phyloP scores from a whole-genome alignment of 2,329 filamentous ascomycete species.

The Penicillium hordei region DNA sequence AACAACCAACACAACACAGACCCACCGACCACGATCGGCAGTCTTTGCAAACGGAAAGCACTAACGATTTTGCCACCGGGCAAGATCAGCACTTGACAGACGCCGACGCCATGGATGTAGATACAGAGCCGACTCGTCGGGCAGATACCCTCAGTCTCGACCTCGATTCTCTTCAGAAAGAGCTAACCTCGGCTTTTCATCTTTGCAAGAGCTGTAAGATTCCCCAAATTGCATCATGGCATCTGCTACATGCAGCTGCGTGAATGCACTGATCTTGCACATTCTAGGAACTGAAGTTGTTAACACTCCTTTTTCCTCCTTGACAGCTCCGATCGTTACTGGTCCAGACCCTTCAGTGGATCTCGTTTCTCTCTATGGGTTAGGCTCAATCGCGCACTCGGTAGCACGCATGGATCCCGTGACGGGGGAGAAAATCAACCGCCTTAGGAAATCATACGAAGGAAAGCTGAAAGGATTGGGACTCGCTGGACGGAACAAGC shows the following conservation, averaged over 20 bases:
- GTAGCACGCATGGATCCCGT: slow-evolving; percentile 60
- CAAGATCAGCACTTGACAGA: slow-evolving; percentile 20
- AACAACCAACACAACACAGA: slow-evolving; percentile 30
- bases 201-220: slow-evolving; percentile 53
- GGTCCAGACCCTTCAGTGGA: slow-evolving; percentile 59
- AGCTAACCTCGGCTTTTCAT: slow-evolving; percentile 50
- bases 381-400: slow-evolving; percentile 56
- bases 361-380: slow-evolving; percentile 59
- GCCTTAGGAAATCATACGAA: slow-evolving; percentile 57
- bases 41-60: slow-evolving; percentile 15
- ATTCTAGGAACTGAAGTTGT: slow-evolving; percentile 38
- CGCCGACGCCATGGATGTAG: slow-evolving; percentile 43
- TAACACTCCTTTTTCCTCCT: slow-evolving; percentile 42
- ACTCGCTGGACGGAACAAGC: slow-evolving; percentile 50
- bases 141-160: slow-evolving; percentile 31
- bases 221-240: slow-evolving; percentile 44
- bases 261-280: slow-evolving; percentile 27
- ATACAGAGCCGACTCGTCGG: slow-evolving; percentile 28
- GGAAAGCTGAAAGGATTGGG: slow-evolving; percentile 51
- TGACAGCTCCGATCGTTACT: slow-evolving; percentile 49
- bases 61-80: slow-evolving; percentile 24
- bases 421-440: slow-evolving; percentile 66
- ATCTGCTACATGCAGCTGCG: slow-evolving; percentile 31
- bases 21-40: slow-evolving; percentile 39
- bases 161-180: slow-evolving; percentile 46